A percentile compares a stretch with the other conserved stretches of the same genome.
These are phyloP conservation scores for Nakaseomyces nivariensis DNA, from an alignment of 1,139 yeast genomes.

Conservation along the genomic window DNA sequence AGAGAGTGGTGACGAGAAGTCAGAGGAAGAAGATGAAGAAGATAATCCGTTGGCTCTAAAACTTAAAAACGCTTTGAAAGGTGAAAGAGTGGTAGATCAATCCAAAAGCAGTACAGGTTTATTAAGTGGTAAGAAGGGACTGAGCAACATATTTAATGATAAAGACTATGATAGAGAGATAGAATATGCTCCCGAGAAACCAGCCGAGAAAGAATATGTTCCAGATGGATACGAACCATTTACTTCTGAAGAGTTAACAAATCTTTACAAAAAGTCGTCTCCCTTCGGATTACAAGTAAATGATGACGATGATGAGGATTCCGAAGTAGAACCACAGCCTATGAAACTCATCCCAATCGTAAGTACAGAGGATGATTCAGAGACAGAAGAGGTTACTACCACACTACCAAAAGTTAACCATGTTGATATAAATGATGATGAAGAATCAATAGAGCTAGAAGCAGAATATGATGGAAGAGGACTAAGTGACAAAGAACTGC, in stretches of 20 bases:
- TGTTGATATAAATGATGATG: neutral
- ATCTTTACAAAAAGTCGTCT: constrained; percentile 13
- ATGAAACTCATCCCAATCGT: constrained; percentile 4
- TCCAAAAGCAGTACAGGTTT: neutral
- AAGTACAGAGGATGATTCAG: constrained; percentile 4
- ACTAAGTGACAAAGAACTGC: constrained; percentile 11
- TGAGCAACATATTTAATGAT: constrained; percentile 8
- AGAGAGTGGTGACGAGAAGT: constrained; percentile 11
- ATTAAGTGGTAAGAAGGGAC: constrained; percentile 6
- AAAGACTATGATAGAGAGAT: constrained; percentile 12
- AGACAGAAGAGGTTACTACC: neutral
- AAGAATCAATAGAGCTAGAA: constrained; percentile 5
- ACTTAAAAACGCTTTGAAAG: constrained; percentile 10
- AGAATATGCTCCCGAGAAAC: constrained; percentile 20
- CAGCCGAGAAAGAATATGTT: constrained; percentile 15
- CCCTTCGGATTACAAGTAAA: constrained; percentile 6
- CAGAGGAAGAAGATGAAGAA: constrained; percentile 19
- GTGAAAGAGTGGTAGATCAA: neutral
- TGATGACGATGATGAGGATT: neutral
- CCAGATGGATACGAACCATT: constrained; percentile 24
- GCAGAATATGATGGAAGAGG: constrained; percentile 12
- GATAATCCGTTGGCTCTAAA: constrained; percentile 13
- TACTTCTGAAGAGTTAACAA: constrained; percentile 15
- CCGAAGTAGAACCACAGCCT: constrained; percentile 4
- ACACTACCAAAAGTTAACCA: neutral